Evolutionary conservation across 2,329 filamentous ascomycete species (phyloP), one percentile per base, ranked within the genome.

Genomic region (Microascus cirrosus): DNA sequence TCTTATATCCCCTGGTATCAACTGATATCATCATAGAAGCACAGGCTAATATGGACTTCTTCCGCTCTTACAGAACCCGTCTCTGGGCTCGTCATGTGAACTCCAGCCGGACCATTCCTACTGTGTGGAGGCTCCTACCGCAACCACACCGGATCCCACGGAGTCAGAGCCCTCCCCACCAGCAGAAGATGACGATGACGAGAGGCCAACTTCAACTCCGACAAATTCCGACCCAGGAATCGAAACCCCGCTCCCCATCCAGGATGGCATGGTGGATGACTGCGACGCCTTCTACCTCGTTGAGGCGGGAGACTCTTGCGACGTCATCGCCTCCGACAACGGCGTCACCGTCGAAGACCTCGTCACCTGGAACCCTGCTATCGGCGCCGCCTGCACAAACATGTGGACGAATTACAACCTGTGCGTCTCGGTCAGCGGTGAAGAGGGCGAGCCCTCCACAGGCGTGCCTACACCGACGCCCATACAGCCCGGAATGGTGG

Each of bases 261-360:
- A 65, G 54, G 58, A 55, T 2, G 60, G 57, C 20, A 62, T 65
- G 36, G 59, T 61, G 1, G 50, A 57, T 20, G 62, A 63, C 58
- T 66, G 62, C 53, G 59, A 66, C 20, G 58, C 58, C 45, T 65
- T 65, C 45, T 59, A 65, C 39, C n/a, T 51, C 6, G 59, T 63
- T 11, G 20, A 25, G 6, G 25, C 35, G 4, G 60, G 60, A 1
- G 61, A 63, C 53, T 59, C 55, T 10, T 65, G 62, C 55, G 22
- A 28, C 7, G 24, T 25, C 15, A 61, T 64, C 22, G 59, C 56
- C 6, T 45, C 35, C n/a, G 55, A 59, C 28, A 54, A 56, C n/a
- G 57, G 59, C 10, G 58, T 64, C 45, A 55, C 56, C 25, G 12
- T 62, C 2, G 57, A 53, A 0, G 56, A 63, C 54, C 39, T 57